Evolutionary conservation across 2,329 filamentous ascomycete genomes (phyloP).

Genomic region (Stagonosporopsis chrysanthemi): DNA sequence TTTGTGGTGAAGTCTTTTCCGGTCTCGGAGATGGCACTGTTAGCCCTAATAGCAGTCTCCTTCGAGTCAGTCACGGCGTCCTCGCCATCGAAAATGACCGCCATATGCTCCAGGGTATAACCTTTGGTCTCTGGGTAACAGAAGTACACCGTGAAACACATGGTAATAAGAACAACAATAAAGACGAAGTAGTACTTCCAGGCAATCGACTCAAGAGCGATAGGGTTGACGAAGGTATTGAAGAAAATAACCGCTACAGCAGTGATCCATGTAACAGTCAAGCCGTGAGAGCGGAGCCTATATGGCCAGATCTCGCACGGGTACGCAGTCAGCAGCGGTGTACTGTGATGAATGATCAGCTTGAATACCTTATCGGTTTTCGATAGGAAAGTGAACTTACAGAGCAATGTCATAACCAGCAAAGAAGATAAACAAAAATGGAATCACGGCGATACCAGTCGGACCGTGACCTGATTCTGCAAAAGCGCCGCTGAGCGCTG

Average conservation of each 20-base stretch:
- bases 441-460: conserved; percentile 18
- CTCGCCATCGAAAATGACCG: conserved; percentile 20
- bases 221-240: conserved; percentile 2
- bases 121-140: conserved; percentile 13
- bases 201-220: background rate
- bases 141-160: background rate
- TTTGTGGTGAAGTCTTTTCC: background rate
- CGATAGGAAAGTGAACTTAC: conserved; percentile 10
- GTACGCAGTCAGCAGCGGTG: conserved; percentile 40
- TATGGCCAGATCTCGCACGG: conserved; percentile 45
- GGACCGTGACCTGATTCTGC: conserved; percentile 6
- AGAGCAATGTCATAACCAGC: conserved; percentile 42
- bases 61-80: conserved; percentile 23
- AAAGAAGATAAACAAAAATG: conserved; percentile 27
- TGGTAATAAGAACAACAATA: background rate
- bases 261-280: conserved; percentile 45
- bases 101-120: conserved; percentile 21
- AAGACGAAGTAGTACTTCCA: conserved; percentile 1
- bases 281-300: conserved; percentile 35
- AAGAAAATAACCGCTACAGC: conserved; percentile 17
- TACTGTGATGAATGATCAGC: conserved; percentile 30
- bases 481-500: conserved; percentile 47
- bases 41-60: background rate
- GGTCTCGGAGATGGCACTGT: background rate
- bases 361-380: background rate